Percentiles rank a stretch among this genome's conserved stretches.
These are phyloP conservation scores for Gonapodya sp. DNA, from an alignment of 192 early-diverging fungal species.

Conservation along the genomic window DNA sequence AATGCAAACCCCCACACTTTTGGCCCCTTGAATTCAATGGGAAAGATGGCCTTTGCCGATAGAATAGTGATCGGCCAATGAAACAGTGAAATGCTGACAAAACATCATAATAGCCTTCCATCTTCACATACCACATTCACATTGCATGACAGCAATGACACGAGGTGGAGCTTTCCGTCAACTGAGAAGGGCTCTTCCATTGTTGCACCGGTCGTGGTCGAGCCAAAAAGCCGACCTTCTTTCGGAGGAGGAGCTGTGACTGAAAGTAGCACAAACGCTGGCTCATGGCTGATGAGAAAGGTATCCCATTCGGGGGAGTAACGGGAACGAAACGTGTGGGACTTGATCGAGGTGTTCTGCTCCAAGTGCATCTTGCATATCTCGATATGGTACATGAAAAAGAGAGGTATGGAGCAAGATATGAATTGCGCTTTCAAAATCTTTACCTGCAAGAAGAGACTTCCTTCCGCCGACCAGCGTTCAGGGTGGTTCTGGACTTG, in stretches of 20 bases:
- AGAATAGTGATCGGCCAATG: too few species aligned
- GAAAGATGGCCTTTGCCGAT: too few species aligned
- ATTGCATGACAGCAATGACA: not conserved
- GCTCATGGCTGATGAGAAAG: not conserved
- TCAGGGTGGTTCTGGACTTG: too few species aligned
- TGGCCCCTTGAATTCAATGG: not conserved
- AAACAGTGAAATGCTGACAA: too few species aligned
- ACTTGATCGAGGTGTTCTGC: not conserved
- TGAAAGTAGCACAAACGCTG: not conserved
- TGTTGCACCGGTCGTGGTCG: not conserved
- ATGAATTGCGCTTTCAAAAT: slow-evolving; percentile 13
- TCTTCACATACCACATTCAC: not conserved
- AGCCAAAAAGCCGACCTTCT: not conserved
- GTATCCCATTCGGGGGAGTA: not conserved
- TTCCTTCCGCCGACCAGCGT: too few species aligned
- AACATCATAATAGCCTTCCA: too few species aligned
- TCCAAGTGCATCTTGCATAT: slow-evolving; percentile 16
- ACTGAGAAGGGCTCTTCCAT: not conserved
- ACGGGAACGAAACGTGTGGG: not conserved
- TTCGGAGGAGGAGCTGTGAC: not conserved
- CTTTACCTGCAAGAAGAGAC: slow-evolving; percentile 10
- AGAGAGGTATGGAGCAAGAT: slow-evolving; percentile 8
- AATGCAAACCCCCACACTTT: not conserved
- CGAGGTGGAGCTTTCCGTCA: not conserved
- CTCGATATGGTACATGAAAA: slow-evolving; percentile 13